A percentile compares a stretch with the other conserved stretches of the same genome.
Conservation (phyloP, 192 early-diverging fungal genomes). For the Dispira parvispora region DNA sequence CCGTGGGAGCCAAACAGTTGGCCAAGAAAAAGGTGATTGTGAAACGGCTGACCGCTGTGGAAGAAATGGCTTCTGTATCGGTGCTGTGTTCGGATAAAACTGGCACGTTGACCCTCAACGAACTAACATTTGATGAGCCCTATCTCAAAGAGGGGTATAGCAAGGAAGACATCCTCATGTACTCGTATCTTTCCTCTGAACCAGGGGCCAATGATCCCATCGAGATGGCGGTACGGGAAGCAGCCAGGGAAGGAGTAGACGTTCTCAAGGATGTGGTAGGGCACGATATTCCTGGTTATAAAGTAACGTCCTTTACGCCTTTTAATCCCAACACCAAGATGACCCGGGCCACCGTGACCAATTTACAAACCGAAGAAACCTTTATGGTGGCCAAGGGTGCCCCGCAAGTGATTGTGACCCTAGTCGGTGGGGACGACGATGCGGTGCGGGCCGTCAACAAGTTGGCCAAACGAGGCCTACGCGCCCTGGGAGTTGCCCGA, state of each 20-base stretch:
- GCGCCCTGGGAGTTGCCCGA: conserved; percentile 84
- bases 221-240: conserved; percentile 67
- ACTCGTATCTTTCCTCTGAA: conserved; percentile 69
- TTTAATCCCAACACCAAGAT: conserved; percentile 90
- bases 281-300: conserved; percentile 81
- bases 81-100: conserved; percentile 76
- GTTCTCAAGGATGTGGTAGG: conserved; percentile 44
- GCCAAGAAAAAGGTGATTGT: conserved; percentile 85
- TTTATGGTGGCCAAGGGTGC: conserved; percentile 92
- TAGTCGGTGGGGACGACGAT: conserved; percentile 66
- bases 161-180: conserved; percentile 62
- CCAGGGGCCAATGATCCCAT: conserved; percentile 81
- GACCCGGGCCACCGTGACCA: conserved; percentile 72
- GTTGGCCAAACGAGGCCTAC: conserved; percentile 74
- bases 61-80: conserved; percentile 82
- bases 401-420: conserved; percentile 76
- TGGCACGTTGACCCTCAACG: conserved; percentile 79
- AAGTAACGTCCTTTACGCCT: conserved; percentile 76
- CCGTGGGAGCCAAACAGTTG: conserved; percentile 71
- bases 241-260: conserved; percentile 54
- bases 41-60: conserved; percentile 85
- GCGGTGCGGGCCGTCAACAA: conserved; percentile 67
- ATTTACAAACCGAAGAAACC: conserved; percentile 46
- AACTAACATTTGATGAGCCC: conserved; percentile 80
- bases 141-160: conserved; percentile 45